Evolutionary conservation across 2,329 filamentous ascomycete species (phyloP).

Genomic region (Penicillium paneum): DNA sequence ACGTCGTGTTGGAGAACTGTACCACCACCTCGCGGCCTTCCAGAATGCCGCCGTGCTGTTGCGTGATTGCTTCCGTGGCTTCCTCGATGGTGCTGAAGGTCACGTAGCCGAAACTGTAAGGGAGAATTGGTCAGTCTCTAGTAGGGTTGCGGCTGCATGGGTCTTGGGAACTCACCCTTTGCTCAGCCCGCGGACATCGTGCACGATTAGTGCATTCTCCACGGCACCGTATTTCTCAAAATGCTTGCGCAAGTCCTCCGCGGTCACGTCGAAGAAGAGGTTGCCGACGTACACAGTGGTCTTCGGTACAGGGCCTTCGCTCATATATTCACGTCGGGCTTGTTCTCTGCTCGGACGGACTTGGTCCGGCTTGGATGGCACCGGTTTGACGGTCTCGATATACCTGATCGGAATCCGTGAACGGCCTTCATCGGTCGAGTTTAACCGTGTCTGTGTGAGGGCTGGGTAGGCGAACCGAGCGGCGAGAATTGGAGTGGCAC

Average conservation of each 20-base stretch:
- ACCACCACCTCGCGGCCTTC: conserved; percentile 64
- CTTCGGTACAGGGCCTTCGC: conserved; percentile 29
- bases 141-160: not conserved
- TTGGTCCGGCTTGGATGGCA: not conserved
- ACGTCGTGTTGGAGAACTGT: conserved; percentile 51
- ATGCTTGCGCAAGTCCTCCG: conserved; percentile 57
- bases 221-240: conserved; percentile 60
- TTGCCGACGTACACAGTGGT: conserved; percentile 64
- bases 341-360: not conserved
- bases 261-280: conserved; percentile 65
- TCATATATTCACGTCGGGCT: not conserved
- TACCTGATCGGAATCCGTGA: not conserved
- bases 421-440: conserved; percentile 4
- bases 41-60: conserved; percentile 58
- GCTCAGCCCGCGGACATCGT: conserved; percentile 62
- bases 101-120: conserved; percentile 62
- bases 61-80: conserved; percentile 56
- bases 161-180: conserved; percentile 57
- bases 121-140: not conserved
- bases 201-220: conserved; percentile 53
- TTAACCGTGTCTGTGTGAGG: conserved; percentile 15
- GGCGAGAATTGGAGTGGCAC: conserved; percentile 4
- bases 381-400: not conserved
- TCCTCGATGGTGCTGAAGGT: conserved; percentile 54
- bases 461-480: conserved; percentile 29